Percentiles rank a stretch among this genome's conserved stretches.
Evolutionary conservation across 352 stramenopile genomes (phyloP).

Genomic region (Pythium pyrilobum): DNA sequence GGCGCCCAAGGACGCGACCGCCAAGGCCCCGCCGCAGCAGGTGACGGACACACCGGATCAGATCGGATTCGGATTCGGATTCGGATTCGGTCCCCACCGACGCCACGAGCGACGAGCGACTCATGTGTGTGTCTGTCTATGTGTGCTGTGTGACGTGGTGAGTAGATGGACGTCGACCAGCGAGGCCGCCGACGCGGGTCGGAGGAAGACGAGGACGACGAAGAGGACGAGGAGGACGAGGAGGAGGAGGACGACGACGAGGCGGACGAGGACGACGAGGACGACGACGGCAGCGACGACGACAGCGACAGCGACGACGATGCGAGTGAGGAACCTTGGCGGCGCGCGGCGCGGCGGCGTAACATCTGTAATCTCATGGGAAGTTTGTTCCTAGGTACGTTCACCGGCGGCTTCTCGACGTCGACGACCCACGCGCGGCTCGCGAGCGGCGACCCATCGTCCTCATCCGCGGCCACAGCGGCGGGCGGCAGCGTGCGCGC

Average conservation of each 20-base stretch:
- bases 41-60: background rate
- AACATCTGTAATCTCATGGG: conserved; percentile 89
- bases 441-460: background rate
- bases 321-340: conserved; percentile 24
- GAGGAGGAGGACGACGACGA: conserved; percentile 17
- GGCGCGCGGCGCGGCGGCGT: conserved; percentile 22
- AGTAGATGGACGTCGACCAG: conserved; percentile 16
- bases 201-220: conserved; percentile 3
- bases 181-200: background rate
- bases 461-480: background rate
- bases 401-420: conserved; percentile 1
- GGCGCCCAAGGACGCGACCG: background rate
- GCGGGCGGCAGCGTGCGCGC: conserved; percentile 14
- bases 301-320: conserved; percentile 13
- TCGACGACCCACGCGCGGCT: conserved; percentile 5
- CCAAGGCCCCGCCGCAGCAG: conserved; percentile 20
- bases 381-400: conserved; percentile 73
- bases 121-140: background rate
- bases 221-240: conserved; percentile 4
- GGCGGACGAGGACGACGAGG: conserved; percentile 4
- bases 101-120: too few species aligned
- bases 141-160: too few species aligned
- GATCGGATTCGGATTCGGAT: too few species aligned
- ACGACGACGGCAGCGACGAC: conserved; percentile 5
- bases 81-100: too few species aligned